phyloP scores from a whole-genome alignment of 805 yeast genomes.

The Blastobotrys peoriensis region DNA sequence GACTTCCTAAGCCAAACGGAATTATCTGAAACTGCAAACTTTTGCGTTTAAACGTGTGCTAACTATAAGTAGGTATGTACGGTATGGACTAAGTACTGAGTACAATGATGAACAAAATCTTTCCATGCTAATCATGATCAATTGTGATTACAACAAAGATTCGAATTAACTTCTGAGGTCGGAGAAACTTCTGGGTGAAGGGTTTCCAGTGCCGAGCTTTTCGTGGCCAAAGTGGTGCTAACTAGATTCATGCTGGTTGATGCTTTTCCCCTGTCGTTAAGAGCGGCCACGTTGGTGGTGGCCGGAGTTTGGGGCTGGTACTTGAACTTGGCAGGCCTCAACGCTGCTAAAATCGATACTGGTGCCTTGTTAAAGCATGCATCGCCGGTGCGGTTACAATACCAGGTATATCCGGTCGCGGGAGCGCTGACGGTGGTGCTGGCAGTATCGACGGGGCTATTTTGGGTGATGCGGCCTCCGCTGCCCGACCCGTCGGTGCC shows the following conservation, averaged over 20 bases:
- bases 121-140: constrained; percentile 58
- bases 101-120: constrained; percentile 36
- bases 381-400: constrained; percentile 23
- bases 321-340: constrained; percentile 23
- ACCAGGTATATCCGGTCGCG: constrained; percentile 34
- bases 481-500: no score
- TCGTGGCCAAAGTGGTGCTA: no score
- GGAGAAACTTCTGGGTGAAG: no score
- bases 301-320: constrained; percentile 34
- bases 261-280: constrained; percentile 47
- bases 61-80: not conserved
- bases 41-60: no score
- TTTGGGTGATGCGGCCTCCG: constrained; percentile 29
- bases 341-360: constrained; percentile 23
- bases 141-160: constrained; percentile 2
- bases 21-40: constrained; percentile 42
- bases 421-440: constrained; percentile 24
- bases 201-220: no score
- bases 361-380: constrained; percentile 19
- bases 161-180: not conserved
- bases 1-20: constrained; percentile 60
- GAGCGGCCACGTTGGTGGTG: constrained; percentile 24
- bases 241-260: no score
- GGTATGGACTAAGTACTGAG: not conserved
- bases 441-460: constrained; percentile 22